Percentiles rank a stretch among this genome's conserved stretches.
phyloP scores from a whole-genome alignment of 768 basidiomycete species.

The Kwoniella dendrophila region DNA sequence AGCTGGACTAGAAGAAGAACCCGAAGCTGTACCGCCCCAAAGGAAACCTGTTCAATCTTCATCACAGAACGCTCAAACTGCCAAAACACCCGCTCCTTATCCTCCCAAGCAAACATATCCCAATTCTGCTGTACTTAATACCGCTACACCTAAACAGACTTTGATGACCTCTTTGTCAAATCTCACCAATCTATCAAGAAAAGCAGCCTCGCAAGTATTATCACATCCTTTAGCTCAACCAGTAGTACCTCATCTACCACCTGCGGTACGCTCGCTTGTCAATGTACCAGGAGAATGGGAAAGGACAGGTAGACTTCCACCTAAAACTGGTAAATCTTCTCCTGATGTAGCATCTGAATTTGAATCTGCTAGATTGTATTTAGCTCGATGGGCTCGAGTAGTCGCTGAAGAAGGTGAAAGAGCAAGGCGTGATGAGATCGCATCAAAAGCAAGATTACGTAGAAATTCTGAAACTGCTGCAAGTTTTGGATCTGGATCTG shows the following conservation, averaged over 20 bases:
- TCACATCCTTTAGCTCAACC: constrained; percentile 95
- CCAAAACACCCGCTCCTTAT: constrained; percentile 17
- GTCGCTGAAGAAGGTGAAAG: constrained; percentile 98
- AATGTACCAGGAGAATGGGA: constrained; percentile 78
- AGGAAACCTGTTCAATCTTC: constrained; percentile 11
- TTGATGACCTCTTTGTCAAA: constrained; percentile 92
- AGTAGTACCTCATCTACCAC: constrained; percentile 91
- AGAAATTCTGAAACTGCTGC: background rate
- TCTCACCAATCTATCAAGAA: constrained; percentile 86
- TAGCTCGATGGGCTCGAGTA: constrained; percentile 88
- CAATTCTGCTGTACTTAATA: constrained; percentile 27
- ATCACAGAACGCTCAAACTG: too few species aligned
- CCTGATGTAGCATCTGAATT: constrained; percentile 75
- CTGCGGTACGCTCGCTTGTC: constrained; percentile 86
- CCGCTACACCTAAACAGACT: constrained; percentile 53
- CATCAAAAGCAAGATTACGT: constrained; percentile 58
- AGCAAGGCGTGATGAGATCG: constrained; percentile 72
- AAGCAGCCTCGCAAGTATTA: constrained; percentile 90
- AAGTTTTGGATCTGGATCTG: constrained; percentile 5
- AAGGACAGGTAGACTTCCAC: constrained; percentile 76
- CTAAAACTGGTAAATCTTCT: constrained; percentile 25
- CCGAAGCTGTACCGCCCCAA: constrained; percentile 24
- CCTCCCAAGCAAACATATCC: constrained; percentile 47
- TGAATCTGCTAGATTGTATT: constrained; percentile 91
- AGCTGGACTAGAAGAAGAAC: constrained; percentile 55